Percentiles rank a stretch among this genome's conserved stretches.
These are phyloP conservation scores for Fusarium sp. DNA, from an alignment of 2,329 filamentous ascomycete species.

Conservation along the genomic window DNA sequence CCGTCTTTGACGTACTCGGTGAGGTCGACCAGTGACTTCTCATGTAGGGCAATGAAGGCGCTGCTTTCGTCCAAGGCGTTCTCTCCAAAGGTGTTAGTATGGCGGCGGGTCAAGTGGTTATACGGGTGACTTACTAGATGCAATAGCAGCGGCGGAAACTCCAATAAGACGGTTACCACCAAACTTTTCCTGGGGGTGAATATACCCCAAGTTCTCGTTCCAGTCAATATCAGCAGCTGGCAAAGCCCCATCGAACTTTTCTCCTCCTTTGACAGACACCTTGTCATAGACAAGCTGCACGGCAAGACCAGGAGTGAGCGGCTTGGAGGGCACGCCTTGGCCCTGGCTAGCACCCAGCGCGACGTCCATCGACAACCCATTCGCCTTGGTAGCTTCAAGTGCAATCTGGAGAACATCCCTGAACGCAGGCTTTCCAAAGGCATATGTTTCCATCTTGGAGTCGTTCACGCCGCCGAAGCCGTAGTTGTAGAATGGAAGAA, in stretches of 20 bases:
- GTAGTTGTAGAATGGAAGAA: neutral
- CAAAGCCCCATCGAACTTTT: neutral
- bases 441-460: neutral
- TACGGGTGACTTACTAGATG: neutral
- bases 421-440: neutral
- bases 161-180: neutral
- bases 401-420: neutral
- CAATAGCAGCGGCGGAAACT: neutral
- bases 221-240: neutral
- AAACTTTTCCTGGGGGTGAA: neutral
- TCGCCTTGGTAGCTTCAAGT: neutral
- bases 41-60: accelerated
- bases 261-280: neutral
- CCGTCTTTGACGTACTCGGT: neutral
- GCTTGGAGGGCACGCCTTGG: neutral
- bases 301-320: neutral
- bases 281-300: neutral
- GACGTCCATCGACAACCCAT: neutral
- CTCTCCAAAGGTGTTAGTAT: neutral
- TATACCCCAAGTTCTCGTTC: neutral
- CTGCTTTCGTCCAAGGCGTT: accelerated
- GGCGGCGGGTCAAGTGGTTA: too few relatives aligned
- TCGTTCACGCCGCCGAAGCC: neutral
- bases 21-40: neutral
- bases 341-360: neutral